phyloP scores from a whole-genome alignment of 495 filamentous ascomycete genomes.

The Lineolata rhizophorae region DNA sequence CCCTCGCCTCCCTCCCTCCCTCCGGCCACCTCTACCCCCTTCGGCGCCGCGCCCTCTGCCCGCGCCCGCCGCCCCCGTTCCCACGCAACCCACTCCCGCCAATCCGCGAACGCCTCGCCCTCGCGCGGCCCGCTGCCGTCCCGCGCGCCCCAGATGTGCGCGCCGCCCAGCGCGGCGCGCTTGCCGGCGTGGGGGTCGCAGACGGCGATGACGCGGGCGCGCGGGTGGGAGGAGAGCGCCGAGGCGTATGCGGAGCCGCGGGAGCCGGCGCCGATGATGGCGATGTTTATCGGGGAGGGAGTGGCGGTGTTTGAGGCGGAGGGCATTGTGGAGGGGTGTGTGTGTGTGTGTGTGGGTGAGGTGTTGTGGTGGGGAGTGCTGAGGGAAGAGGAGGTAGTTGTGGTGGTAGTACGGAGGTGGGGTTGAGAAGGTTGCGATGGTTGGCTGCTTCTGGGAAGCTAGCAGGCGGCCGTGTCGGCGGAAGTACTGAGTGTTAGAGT shows the following conservation, averaged over 20 bases:
- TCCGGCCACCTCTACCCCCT: conserved; percentile 1
- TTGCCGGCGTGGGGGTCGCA: conserved; percentile 69
- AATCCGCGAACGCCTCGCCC: conserved; percentile 45
- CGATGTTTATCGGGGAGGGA: no score
- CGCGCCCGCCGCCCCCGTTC: conserved; percentile 30
- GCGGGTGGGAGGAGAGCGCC: conserved; percentile 28
- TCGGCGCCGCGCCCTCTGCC: conserved; percentile 4
- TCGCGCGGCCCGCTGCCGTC: conserved; percentile 17
- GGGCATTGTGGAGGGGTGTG: no score
- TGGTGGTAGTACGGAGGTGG: no score
- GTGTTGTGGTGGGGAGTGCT: no score
- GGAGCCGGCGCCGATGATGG: conserved; percentile 66
- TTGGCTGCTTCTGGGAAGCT: no score
- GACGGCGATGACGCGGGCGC: conserved; percentile 48
- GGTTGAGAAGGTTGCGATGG: no score
- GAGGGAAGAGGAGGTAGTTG: no score
- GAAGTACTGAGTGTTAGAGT: no score
- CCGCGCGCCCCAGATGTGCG: conserved; percentile 39
- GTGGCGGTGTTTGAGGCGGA: no score
- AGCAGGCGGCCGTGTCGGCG: no score
- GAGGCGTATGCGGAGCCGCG: conserved; percentile 50
- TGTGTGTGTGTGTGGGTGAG: no score
- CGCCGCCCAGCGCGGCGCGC: conserved; percentile 38
- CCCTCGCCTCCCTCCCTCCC: no score
- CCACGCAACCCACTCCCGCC: conserved; percentile 50